phyloP scores from a whole-genome alignment of 2,329 filamentous ascomycete genomes.

The Orbilia javanica region DNA sequence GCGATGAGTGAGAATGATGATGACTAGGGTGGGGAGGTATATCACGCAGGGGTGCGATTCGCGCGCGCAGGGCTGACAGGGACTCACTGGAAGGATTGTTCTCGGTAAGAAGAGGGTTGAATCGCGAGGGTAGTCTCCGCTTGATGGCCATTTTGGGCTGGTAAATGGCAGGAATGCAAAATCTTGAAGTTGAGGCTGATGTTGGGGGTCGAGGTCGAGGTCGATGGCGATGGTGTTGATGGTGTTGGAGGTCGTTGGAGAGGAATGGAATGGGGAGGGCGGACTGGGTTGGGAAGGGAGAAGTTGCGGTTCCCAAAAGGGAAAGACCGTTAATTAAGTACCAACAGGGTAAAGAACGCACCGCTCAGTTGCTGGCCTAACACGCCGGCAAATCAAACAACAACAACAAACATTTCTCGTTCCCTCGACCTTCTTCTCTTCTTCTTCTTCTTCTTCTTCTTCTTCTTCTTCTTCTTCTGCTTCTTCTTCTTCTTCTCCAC shows the following conservation, averaged over 20 bases:
- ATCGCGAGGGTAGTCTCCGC: conserved; percentile 46
- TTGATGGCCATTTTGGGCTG: conserved; percentile 45
- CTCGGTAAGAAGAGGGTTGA: conserved; percentile 46
- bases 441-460: background rate
- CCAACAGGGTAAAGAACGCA: conserved; percentile 17
- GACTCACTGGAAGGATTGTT: conserved; percentile 48
- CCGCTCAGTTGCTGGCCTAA: conserved; percentile 6
- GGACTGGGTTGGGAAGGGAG: conserved; percentile 1
- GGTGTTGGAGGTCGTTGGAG: conserved; percentile 17
- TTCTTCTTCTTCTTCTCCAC: too few species aligned
- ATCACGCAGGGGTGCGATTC: conserved; percentile 8
- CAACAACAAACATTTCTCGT: conserved; percentile 28
- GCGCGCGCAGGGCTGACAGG: conserved; percentile 26
- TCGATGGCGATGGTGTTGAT: conserved; percentile 23
- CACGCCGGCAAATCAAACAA: conserved; percentile 31
- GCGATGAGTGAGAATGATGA: conserved; percentile 17
- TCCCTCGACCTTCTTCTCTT: conserved; percentile 6
- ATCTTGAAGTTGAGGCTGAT: background rate
- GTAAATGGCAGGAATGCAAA: background rate
- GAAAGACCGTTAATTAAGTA: conserved; percentile 10
- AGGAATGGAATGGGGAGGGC: conserved; percentile 12
- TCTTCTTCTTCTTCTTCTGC: background rate
- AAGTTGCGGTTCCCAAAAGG: conserved; percentile 22
- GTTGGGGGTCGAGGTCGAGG: background rate
- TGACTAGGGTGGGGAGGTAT: background rate